phyloP scores from a whole-genome alignment of 2,329 filamentous ascomycete genomes.

The Shiraia bambusicola region DNA sequence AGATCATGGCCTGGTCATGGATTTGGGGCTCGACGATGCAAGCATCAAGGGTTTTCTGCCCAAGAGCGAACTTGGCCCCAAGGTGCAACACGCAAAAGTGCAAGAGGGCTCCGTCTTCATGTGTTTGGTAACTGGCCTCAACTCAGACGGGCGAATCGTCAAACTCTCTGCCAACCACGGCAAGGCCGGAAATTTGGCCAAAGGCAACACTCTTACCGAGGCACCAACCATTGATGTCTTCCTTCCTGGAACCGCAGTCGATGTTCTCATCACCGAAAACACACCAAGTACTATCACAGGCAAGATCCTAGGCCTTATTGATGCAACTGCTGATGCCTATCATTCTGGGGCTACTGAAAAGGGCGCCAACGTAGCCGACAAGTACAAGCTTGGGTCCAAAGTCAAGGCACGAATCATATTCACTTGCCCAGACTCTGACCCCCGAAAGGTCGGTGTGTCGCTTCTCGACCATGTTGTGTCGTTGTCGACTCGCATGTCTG shows the following conservation, averaged over 20 bases:
- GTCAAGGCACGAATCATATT: slow-evolving; percentile 84
- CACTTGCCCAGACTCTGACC: slow-evolving; percentile 76
- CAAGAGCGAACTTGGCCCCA: slow-evolving; percentile 73
- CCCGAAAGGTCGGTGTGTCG: slow-evolving; percentile 84
- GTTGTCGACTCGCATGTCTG: slow-evolving; percentile 52
- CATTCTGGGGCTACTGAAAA: slow-evolving; percentile 78
- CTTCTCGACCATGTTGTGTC: slow-evolving; percentile 79
- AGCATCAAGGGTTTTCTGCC: slow-evolving; percentile 80
- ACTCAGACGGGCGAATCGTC: slow-evolving; percentile 75
- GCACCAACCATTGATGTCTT: slow-evolving; percentile 88
- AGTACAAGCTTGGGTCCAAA: slow-evolving; percentile 81
- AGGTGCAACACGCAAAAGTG: slow-evolving; percentile 65
- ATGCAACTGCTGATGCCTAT: slow-evolving; percentile 85
- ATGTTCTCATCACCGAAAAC: slow-evolving; percentile 78
- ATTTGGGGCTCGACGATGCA: slow-evolving; percentile 71
- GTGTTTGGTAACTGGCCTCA: slow-evolving; percentile 75
- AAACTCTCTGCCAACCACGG: slow-evolving; percentile 78
- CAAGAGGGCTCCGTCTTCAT: slow-evolving; percentile 84
- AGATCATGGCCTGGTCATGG: slow-evolving; percentile 93
- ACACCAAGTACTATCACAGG: slow-evolving; percentile 75
- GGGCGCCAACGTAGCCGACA: slow-evolving; percentile 69
- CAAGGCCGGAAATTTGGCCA: slow-evolving; percentile 68
- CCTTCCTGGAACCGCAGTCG: slow-evolving; percentile 86
- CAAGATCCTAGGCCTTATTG: slow-evolving; percentile 88
- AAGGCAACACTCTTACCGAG: slow-evolving; percentile 66